Evolutionary conservation across 306 rosid genomes (phyloP), one percentile per base, ranked within the genome.

Genomic region (Trifolium pratense): DNA sequence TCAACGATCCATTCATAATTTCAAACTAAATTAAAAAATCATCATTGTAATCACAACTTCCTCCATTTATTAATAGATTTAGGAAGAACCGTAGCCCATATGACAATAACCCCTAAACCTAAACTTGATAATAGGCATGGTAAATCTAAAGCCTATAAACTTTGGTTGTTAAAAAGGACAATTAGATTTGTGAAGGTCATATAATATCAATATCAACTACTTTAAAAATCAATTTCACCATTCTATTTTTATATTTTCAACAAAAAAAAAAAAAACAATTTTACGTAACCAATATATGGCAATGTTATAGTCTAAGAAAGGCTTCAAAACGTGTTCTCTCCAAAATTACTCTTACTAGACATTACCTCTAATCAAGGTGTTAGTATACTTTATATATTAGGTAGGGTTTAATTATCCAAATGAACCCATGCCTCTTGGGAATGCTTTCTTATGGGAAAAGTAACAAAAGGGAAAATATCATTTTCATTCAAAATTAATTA

Each of bases 31-130:
- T 49, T 67, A 36, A 62, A 62, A 31, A 65, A 73, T 39, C 34
- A 60, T 66, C 68, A 60, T 77, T 49, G 49, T 77, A 73, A 73
- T 77, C 72, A 60, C 76, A 77, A 77, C 69, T 73, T 67, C 51
- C 56, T 73, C 63, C 42, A 4, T 29, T 29, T 8, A 59, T 58
- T 40, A 37, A 20, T 72, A 49, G 70, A 29, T 58, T 37, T 15
- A 66, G 64, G 57, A 29, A 72, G 13, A 58, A 46, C 48, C 37
- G 49, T 11, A 53, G 56, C 70, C 80, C 70, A 68, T 59, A 46
- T 73, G 75, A 58, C 55, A 71, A 66, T 75, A 71, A 37, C 45
- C 4, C 63, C 45, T 51, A 77, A 67, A 77, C 76, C 82, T 72
- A 81, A 77, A 81, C 55, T 46, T 34, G 61, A 56, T 64, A 61